phyloP scores from a whole-genome alignment of 345 rosid species.

The Lagerstroemia speciosa region DNA sequence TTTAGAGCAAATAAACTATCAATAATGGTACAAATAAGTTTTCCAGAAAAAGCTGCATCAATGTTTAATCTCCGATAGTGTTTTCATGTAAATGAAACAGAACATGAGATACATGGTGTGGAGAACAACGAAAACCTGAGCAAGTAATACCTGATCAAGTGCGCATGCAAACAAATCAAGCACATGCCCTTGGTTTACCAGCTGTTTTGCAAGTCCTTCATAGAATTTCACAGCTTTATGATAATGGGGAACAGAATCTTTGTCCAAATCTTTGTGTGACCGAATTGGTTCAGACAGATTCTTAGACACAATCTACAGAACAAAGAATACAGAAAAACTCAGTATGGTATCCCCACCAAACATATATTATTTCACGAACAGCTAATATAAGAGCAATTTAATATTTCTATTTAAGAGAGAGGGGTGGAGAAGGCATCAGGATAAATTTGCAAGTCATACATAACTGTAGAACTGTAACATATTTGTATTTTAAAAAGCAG shows the following conservation, averaged over 20 bases:
- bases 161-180: slow-evolving; percentile 95
- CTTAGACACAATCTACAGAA: slow-evolving; percentile 68
- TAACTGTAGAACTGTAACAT: no score
- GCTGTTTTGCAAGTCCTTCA: slow-evolving; percentile 75
- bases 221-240: slow-evolving; percentile 78
- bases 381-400: background rate
- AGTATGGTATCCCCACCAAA: background rate
- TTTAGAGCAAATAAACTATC: background rate
- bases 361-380: background rate
- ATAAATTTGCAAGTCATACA: background rate
- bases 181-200: slow-evolving; percentile 95
- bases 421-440: slow-evolving; percentile 1
- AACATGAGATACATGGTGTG: background rate
- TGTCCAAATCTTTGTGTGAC: slow-evolving; percentile 89
- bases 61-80: background rate
- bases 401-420: background rate
- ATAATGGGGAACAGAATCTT: slow-evolving; percentile 71
- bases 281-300: slow-evolving; percentile 86
- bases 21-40: background rate
- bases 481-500: background rate
- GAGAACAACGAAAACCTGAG: background rate
- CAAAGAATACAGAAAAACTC: background rate
- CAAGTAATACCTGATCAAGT: slow-evolving; percentile 64
- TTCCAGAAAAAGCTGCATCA: background rate
- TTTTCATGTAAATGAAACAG: background rate